Base-by-base conservation (phyloP, 768 basidiomycete genomes). In the Phlegmacium glaucopus region DNA sequence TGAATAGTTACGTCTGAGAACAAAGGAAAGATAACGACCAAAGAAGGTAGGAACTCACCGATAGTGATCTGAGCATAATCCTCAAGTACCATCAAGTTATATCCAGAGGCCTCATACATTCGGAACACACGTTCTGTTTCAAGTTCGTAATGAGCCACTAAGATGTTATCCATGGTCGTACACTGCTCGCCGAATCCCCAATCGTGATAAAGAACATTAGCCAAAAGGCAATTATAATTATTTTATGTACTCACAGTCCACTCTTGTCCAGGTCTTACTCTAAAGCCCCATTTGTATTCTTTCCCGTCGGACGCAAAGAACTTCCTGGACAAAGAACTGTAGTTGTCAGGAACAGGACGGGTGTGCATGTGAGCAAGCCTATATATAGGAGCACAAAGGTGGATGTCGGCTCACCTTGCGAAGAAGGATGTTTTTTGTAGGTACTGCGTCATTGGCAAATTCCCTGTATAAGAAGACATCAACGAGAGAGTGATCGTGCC, bases 221-320 rank as follows among this genome's bases (percentile, higher is more conserved):
- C 39, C 32, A 47, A n/a, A 29, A 12, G 16, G 25, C 13, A 47
- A 34, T 36, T 13, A n/a, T 26, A 13, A 27, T 16, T 40, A 5
- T 17, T 6, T 8, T 4, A 9, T 11, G 29, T 15, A 75, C 87
- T 61, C 62, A 89, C 87, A 60, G 85, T 73, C 87, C 87, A 90
- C 66, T 88, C 85, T 49, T 87, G 85, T 13, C 75, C 80, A 7
- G 72, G 70, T 26, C 74, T 62, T 34, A 68, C 69, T 26, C 73
- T 73, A 63, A 80, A 69, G 25, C 76, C 74, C 87, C 87, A 90
- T 60, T 72, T 72, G 54, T 88, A 88, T 57, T 88, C 85, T 22
- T 72, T 72, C 28, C 85, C 85, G 60, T 88, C 84, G 34, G 80
- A 81, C 12, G 75, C 85, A 39, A 63, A 67, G 53, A 89, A 90